phyloP scores from a whole-genome alignment of 148 eudicot species.

The Rheum nobile region DNA sequence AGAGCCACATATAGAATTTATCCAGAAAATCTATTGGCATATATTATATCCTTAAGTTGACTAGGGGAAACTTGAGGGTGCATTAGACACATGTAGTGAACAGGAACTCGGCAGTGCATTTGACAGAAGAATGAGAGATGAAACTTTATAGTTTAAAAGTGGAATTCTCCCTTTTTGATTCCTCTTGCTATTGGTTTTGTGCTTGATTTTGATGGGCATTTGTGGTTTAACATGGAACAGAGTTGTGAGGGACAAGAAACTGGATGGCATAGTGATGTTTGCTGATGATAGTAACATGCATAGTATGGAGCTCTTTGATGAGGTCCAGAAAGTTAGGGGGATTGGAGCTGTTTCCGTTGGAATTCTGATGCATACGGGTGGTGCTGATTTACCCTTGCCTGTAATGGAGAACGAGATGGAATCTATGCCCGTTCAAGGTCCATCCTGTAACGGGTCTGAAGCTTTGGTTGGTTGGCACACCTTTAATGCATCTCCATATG shows the following conservation, averaged over 20 bases:
- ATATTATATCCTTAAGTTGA: not conserved
- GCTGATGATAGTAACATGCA: constrained; percentile 99
- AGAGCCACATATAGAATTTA: not conserved
- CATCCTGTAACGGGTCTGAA: constrained; percentile 78
- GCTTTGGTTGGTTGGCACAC: constrained; percentile 82
- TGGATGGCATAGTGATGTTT: constrained; percentile 89
- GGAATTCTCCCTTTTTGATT: not conserved
- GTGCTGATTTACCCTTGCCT: constrained; percentile 28
- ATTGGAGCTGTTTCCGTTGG: constrained; percentile 86
- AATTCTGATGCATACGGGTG: constrained; percentile 65
- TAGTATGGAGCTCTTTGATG: constrained; percentile 86
- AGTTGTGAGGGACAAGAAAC: constrained; percentile 55
- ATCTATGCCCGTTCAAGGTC: constrained; percentile 79
- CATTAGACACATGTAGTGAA: not conserved
- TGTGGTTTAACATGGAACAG: constrained; percentile 34
- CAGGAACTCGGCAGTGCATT: not conserved
- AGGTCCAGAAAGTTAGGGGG: constrained; percentile 73
- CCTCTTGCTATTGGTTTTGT: not conserved
- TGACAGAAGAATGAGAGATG: not conserved
- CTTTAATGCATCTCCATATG: constrained; percentile 43
- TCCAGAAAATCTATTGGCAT: not conserved
- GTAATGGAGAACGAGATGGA: constrained; percentile 22
- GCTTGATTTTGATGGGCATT: constrained; percentile 10
- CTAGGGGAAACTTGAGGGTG: not conserved
- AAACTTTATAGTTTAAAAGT: too few relatives aligned